Conservation (phyloP, 1,284 basidiomycete genomes). For the Athelia psychrophila region DNA sequence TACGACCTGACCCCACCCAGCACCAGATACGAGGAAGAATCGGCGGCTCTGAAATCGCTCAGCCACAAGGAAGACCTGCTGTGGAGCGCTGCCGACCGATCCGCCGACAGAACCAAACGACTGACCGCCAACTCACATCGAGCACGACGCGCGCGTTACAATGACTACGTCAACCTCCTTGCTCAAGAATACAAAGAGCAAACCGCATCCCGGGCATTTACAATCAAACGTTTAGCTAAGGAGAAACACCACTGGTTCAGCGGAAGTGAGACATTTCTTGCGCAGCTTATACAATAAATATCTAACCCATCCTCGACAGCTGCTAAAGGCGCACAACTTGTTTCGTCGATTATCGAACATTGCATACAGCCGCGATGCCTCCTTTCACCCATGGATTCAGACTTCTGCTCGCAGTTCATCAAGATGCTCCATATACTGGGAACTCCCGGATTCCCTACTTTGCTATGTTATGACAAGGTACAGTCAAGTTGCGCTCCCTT, state of each 20-base stretch:
- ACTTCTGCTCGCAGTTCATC: slow-evolving; percentile 91
- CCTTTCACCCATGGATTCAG: slow-evolving; percentile 93
- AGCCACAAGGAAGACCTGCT: slow-evolving; percentile 62
- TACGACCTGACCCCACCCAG: slow-evolving; percentile 82
- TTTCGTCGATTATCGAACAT: slow-evolving; percentile 76
- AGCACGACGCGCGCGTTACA: slow-evolving; percentile 60
- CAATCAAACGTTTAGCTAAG: slow-evolving; percentile 69
- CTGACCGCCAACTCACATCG: slow-evolving; percentile 54
- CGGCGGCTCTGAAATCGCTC: slow-evolving; percentile 50
- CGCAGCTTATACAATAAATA: too few relatives aligned
- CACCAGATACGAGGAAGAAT: slow-evolving; percentile 68
- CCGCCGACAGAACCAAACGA: slow-evolving; percentile 56
- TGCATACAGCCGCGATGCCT: slow-evolving; percentile 92
- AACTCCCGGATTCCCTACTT: slow-evolving; percentile 84
- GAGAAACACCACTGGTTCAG: slow-evolving; percentile 93
- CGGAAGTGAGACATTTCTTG: slow-evolving; percentile 44
- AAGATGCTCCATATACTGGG: slow-evolving; percentile 84
- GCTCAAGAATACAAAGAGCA: slow-evolving; percentile 77
- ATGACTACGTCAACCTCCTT: slow-evolving; percentile 49
- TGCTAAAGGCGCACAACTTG: slow-evolving; percentile 50
- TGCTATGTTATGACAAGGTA: slow-evolving; percentile 86
- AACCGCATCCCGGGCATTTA: slow-evolving; percentile 66
- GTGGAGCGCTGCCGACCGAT: slow-evolving; percentile 59
- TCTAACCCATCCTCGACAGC: slow-evolving; percentile 20
- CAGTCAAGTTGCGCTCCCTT: slow-evolving; percentile 10